These are phyloP conservation scores for Cercospora zeae-maydis DNA, from an alignment of 2,329 filamentous ascomycete genomes.

Conservation along the genomic window DNA sequence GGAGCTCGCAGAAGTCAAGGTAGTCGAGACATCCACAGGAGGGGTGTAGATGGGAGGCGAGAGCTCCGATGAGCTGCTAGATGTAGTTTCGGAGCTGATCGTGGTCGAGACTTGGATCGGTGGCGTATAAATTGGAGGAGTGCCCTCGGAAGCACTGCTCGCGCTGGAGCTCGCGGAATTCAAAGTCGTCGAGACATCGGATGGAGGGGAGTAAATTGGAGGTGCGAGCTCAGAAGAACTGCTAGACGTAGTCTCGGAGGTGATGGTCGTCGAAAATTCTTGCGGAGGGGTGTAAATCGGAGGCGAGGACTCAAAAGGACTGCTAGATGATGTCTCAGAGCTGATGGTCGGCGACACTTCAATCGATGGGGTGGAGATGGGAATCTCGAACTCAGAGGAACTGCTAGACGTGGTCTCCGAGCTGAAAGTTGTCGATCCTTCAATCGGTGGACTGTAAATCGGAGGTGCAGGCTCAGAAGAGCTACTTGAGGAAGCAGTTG, in stretches of 20 bases:
- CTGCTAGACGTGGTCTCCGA: too few species aligned
- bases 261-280: not conserved
- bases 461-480: not conserved
- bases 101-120: not conserved
- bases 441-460: not conserved
- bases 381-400: not conserved
- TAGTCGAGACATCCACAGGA: too few species aligned
- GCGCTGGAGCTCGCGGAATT: not conserved
- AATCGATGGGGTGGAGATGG: not conserved
- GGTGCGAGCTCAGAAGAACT: not conserved
- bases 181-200: not conserved
- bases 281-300: not conserved
- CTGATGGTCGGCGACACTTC: not conserved
- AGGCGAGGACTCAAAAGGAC: not conserved
- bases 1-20: not conserved
- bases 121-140: not conserved
- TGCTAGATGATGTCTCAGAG: not conserved
- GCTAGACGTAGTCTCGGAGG: not conserved
- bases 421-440: not conserved
- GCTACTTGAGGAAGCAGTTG: not conserved
- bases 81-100: not conserved
- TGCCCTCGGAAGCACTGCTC: not conserved
- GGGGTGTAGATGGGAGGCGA: too few species aligned
- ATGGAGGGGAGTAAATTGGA: not conserved
- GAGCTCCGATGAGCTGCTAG: not conserved